A percentile compares a stretch with the other conserved stretches of the same genome.
Conservation (phyloP, 345 rosid species). For the Salix brachista region DNA sequence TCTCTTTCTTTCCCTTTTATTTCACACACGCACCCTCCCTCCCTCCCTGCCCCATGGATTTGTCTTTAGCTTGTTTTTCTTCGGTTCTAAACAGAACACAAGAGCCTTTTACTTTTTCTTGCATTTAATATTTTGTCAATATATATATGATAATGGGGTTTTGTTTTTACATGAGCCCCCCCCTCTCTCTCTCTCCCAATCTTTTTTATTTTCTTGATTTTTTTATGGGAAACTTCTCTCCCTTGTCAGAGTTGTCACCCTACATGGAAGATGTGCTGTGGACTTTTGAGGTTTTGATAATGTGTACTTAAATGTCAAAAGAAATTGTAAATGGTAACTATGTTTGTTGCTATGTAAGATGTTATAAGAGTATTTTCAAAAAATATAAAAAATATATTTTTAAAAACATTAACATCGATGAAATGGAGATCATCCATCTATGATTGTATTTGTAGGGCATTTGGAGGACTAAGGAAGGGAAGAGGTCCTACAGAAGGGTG, state of each 20-base stretch:
- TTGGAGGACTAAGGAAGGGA: not conserved
- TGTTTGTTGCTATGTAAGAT: not conserved
- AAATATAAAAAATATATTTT: too few species aligned
- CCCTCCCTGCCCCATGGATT: slow-evolving; percentile 17
- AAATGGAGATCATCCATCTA: slow-evolving; percentile 3
- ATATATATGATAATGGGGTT: not conserved
- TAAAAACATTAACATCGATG: not conserved
- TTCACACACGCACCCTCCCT: not conserved
- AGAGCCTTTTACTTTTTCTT: slow-evolving; percentile 6
- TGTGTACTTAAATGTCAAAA: not conserved
- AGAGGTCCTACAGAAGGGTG: not conserved
- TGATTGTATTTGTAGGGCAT: not conserved
- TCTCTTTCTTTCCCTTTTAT: not conserved
- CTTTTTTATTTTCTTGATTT: slow-evolving; percentile 5
- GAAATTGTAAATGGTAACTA: not conserved
- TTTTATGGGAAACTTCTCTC: not conserved
- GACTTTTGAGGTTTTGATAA: not conserved
- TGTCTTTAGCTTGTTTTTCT: slow-evolving; percentile 32
- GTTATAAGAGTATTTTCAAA: too few species aligned
- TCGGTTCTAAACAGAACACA: slow-evolving; percentile 15
- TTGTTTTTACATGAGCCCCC: not conserved
- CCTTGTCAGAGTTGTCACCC: not conserved
- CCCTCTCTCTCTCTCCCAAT: not conserved
- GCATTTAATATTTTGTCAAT: not conserved
- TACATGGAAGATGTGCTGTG: not conserved